phyloP scores from a whole-genome alignment of 139 green algal genomes.

The Raphidocelis subcapitata region DNA sequence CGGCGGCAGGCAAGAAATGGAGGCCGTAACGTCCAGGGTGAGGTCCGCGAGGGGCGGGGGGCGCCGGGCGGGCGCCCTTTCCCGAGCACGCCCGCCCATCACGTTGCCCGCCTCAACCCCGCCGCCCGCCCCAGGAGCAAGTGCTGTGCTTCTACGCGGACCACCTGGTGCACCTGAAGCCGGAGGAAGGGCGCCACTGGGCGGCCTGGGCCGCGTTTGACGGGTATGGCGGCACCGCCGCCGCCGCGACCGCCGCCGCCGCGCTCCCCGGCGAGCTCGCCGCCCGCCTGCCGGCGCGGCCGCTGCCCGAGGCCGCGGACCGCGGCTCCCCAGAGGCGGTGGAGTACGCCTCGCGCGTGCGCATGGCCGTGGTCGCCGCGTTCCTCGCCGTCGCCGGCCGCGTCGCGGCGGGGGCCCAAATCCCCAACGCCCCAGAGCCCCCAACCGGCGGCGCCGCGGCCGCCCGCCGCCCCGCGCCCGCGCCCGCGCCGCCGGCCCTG shows the following conservation, averaged over 20 bases:
- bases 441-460: background rate
- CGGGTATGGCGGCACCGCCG: constrained; percentile 10
- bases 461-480: too few species aligned
- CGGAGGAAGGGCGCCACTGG: constrained; percentile 4
- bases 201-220: constrained; percentile 11
- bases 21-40: too few species aligned
- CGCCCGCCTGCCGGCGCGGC: background rate
- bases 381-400: constrained; percentile 2
- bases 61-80: too few species aligned
- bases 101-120: too few species aligned
- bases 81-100: too few species aligned
- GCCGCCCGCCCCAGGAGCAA: too few species aligned
- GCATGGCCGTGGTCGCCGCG: background rate
- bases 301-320: background rate
- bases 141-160: too few species aligned
- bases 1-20: too few species aligned
- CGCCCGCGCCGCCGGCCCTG: background rate
- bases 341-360: constrained; percentile 9
- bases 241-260: background rate
- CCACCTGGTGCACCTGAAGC: too few species aligned
- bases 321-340: background rate
- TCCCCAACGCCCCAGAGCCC: too few species aligned
- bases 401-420: background rate
- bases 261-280: constrained; percentile 1
- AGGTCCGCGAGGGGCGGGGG: too few species aligned